Percentiles rank a stretch among this genome's conserved stretches.
These are phyloP conservation scores for Piloderma croceum DNA, from an alignment of 768 basidiomycete species.

Conservation along the genomic window DNA sequence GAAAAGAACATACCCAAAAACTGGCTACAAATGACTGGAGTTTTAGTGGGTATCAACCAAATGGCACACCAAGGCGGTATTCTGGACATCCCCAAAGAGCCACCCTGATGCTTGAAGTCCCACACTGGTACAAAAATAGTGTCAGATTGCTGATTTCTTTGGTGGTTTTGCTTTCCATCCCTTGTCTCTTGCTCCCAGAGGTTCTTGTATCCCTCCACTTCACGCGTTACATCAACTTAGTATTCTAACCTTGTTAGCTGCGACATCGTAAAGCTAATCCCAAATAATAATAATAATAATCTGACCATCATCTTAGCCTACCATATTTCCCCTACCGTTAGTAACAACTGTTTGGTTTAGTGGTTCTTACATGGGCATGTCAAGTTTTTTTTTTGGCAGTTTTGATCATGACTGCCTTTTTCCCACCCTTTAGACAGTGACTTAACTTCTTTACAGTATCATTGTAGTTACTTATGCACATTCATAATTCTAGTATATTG, in stretches of 20 bases:
- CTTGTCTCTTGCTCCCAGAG: too few species aligned
- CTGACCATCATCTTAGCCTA: not conserved
- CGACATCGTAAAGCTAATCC: not conserved
- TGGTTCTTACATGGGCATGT: too few species aligned
- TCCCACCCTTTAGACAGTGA: too few species aligned
- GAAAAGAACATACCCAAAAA: constrained; percentile 10
- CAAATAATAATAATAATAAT: constrained; percentile 5
- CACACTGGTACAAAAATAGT: constrained; percentile 2
- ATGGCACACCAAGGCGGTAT: not conserved
- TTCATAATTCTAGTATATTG: too few species aligned
- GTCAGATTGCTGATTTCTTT: constrained; percentile 1
- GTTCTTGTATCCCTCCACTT: too few species aligned
- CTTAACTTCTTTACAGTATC: too few species aligned
- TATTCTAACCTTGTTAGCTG: constrained; percentile 1
- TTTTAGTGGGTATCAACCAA: constrained; percentile 29
- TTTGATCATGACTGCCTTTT: too few species aligned
- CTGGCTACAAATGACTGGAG: constrained; percentile 19
- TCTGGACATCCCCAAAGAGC: not conserved
- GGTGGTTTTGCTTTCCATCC: too few species aligned
- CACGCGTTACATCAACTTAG: not conserved
- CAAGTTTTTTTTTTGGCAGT: too few species aligned
- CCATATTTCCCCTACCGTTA: too few species aligned
- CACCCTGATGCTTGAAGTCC: not conserved
- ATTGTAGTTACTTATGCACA: too few species aligned
- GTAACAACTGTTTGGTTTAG: too few species aligned